Base-by-base conservation (phyloP, 163 green algal species). In the Picocystis sp. region DNA sequence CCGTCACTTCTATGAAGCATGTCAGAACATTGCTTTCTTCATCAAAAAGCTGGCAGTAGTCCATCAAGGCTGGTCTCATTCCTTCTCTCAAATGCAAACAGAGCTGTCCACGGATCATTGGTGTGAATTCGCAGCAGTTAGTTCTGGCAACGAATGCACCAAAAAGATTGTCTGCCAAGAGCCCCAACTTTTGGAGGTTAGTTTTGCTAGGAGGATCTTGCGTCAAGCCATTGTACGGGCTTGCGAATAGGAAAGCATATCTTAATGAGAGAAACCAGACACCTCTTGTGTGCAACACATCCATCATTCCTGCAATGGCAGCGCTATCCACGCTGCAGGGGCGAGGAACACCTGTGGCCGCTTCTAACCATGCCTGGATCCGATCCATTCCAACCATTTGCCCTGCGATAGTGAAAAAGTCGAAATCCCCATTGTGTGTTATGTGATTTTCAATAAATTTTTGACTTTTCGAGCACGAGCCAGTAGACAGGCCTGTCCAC, bases 341-440 rank as follows among this genome's bases (percentile, higher is more conserved):
- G 38, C 47, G 25, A 9, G 45, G 22, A 8, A 25, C 3, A 10
- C 44, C 57, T 29, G 59, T 34, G 3, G 52, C 63, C 14, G 12
- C 8, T 55, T 67, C 43, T 10, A 61, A 22, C 56, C 62, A 57
- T 42, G 11, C 10, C n/a, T 66, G 55, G 12, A 66, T 50, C 14
- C 22, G 22, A 13, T 43, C 59, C 11, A 63, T 45, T 19, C 52
- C 52, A 47, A 62, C 17, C 52, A 33, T 53, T 19, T 42, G 43
- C 13, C 65, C 63, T 17, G 49, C 57, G 19, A 74, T 38, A 23
- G 56, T 58, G 34, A 66, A 70, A 24, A 68, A 71, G 38, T 74
- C 65, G 2, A 74, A 65, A 48, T 74, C 65, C 29, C 65, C 65
- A 50, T 74, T 74, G 57, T 74, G 65, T 11, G 57, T 69, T 33